Evolutionary conservation across 257 asterid species (phyloP).

Genomic region (Rehmannia glutinosa): DNA sequence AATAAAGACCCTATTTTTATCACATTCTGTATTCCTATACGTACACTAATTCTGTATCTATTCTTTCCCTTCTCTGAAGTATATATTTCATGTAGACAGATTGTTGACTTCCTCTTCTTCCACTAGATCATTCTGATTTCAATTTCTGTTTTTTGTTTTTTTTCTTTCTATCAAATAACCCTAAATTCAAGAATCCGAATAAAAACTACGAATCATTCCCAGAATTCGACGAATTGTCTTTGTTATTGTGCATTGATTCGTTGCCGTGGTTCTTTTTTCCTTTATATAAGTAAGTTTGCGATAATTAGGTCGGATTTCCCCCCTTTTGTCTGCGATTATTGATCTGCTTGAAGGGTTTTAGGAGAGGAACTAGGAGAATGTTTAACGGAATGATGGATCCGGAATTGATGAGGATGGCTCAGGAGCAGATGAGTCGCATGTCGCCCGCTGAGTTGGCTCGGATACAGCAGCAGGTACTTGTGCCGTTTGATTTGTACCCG

Average conservation of each 20-base stretch:
- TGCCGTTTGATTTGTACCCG: background rate
- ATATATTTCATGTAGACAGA: background rate
- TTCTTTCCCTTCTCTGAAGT: background rate
- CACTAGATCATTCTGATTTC: background rate
- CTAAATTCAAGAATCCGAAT: background rate
- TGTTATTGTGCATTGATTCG: background rate
- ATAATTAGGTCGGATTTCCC: slow-evolving; percentile 5
- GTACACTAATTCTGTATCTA: background rate
- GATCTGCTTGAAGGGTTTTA: slow-evolving; percentile 19
- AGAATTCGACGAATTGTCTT: background rate
- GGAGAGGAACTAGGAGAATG: slow-evolving; percentile 29
- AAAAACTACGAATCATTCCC: background rate
- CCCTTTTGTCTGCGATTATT: slow-evolving; percentile 4
- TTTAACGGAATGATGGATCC: slow-evolving; percentile 97
- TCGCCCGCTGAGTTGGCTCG: slow-evolving; percentile 90
- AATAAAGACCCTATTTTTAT: background rate
- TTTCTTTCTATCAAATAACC: background rate
- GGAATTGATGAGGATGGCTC: slow-evolving; percentile 84
- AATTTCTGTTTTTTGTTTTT: background rate
- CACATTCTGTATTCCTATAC: background rate
- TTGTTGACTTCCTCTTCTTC: background rate
- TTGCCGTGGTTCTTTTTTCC: background rate
- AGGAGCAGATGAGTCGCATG: slow-evolving; percentile 99
- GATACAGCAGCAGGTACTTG: slow-evolving; percentile 85
- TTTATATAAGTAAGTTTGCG: background rate